Base-by-base conservation (phyloP, 345 rosid genomes). In the Aegle marmelos region DNA sequence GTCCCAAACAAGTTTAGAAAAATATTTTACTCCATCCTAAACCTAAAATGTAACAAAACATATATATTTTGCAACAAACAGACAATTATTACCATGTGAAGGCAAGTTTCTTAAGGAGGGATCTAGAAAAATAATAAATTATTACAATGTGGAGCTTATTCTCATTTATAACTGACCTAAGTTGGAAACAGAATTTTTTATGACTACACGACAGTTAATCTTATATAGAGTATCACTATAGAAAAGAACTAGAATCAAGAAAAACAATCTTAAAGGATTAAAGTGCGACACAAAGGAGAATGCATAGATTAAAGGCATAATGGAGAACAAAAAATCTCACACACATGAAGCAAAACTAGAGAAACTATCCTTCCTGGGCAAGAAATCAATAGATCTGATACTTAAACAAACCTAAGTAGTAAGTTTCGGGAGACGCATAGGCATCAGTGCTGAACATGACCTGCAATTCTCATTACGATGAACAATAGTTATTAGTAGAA, bases 401-500 rank as follows among this genome's bases (percentile, higher is more conserved):
- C 37, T 77, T 80, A 56, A 22, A 85, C 92, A 41, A 30, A 96
- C 99, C 99, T 87, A 94, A 80, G 85, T 89, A 96, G 87, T 87
- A 85, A 59, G 97, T 89, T 82, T 96, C 98, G 36, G 97, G 99
- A 83, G 87, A 89, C 30, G 97, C 99, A 90, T 86, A 89, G 17
- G 94, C 99, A 88, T 96, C 99, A 6, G 91, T 94, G 85, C 98
- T 96, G 90, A 94, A 94, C 99, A 96, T 96, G 75, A 96, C 94
- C 99, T 96, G 92, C 82, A 90, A 82, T 5, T 76, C 74, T 78
- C 68, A 16, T 81, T 31, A 69, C 37, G 53, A 78, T 77, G 72
- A 83, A 31, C 30, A 73, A 76, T 75, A 50, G 80, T 37, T 22
- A 48, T 68, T 33, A 79, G 36, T 56, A 61, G 67, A 73, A 66